phyloP scores from a whole-genome alignment of 2,329 filamentous ascomycete genomes.

The Pseudocercospora fijiensis region DNA sequence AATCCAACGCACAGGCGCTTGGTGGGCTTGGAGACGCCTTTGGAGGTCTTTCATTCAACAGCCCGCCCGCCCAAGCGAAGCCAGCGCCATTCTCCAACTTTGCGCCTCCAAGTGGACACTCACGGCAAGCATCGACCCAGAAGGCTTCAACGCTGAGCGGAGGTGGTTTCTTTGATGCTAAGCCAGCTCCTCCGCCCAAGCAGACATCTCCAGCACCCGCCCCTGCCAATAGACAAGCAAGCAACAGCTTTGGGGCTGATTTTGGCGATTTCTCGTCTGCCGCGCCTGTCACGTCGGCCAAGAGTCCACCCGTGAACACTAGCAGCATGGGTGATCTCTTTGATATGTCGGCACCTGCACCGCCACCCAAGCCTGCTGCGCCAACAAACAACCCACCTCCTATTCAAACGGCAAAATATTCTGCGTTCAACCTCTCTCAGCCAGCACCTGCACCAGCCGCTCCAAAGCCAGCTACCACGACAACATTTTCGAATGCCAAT shows the following conservation, averaged over 20 bases:
- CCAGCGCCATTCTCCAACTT: constrained; percentile 65
- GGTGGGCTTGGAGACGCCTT: constrained; percentile 81
- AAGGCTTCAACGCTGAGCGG: constrained; percentile 56
- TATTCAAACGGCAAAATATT: constrained; percentile 32
- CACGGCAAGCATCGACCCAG: constrained; percentile 43
- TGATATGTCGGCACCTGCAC: constrained; percentile 58
- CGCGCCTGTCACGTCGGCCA: constrained; percentile 41
- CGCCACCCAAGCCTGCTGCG: constrained; percentile 39
- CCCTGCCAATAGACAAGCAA: constrained; percentile 51
- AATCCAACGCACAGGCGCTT: constrained; percentile 30
- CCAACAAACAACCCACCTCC: constrained; percentile 37
- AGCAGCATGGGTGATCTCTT: constrained; percentile 74
- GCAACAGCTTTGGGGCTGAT: constrained; percentile 51
- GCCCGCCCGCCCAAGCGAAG: constrained; percentile 51
- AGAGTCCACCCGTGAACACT: constrained; percentile 47
- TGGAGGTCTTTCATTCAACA: constrained; percentile 63
- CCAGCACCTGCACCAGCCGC: constrained; percentile 44
- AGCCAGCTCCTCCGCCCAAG: constrained; percentile 48
- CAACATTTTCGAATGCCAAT: constrained; percentile 41
- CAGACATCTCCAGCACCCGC: constrained; percentile 29
- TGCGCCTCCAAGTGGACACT: constrained; percentile 54
- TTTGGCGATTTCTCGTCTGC: constrained; percentile 64
- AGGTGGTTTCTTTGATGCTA: constrained; percentile 79
- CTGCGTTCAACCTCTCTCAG: constrained; percentile 75
- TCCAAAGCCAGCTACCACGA: constrained; percentile 13